Conservation (phyloP, 768 basidiomycete species). For the Rhodotorula toruloides region DNA sequence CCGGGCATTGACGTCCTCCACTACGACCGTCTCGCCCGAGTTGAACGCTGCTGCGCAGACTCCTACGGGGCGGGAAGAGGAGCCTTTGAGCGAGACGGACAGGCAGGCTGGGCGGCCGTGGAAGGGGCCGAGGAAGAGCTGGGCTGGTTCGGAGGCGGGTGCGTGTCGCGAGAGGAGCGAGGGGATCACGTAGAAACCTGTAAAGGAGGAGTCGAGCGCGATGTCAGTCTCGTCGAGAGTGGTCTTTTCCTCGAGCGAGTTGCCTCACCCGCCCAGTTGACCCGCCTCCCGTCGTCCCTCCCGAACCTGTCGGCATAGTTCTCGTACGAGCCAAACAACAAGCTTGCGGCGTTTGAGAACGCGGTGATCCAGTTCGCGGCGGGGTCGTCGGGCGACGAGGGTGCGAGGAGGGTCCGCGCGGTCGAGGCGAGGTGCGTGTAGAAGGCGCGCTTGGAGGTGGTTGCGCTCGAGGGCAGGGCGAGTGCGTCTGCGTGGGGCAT, state of each 20-base stretch:
- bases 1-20: constrained; percentile 69
- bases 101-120: constrained; percentile 71
- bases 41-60: constrained; percentile 80
- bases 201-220: background rate
- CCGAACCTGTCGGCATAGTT: constrained; percentile 59
- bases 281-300: constrained; percentile 52
- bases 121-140: constrained; percentile 39
- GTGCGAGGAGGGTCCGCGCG: constrained; percentile 53
- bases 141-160: constrained; percentile 12
- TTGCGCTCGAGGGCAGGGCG: constrained; percentile 8
- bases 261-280: constrained; percentile 95
- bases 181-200: constrained; percentile 81
- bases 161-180: constrained; percentile 55
- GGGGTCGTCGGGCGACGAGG: constrained; percentile 7
- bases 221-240: background rate
- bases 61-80: constrained; percentile 52
- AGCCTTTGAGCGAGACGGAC: constrained; percentile 61
- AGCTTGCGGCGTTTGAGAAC: constrained; percentile 72
- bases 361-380: constrained; percentile 63
- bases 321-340: constrained; percentile 71
- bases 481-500: constrained; percentile 32
- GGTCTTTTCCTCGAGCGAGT: too few species aligned
- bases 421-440: constrained; percentile 71
- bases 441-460: constrained; percentile 59
- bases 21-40: constrained; percentile 58